These are phyloP conservation scores for Aspergillus sp. DNA, from an alignment of 2,329 filamentous ascomycete species.

Conservation along the genomic window DNA sequence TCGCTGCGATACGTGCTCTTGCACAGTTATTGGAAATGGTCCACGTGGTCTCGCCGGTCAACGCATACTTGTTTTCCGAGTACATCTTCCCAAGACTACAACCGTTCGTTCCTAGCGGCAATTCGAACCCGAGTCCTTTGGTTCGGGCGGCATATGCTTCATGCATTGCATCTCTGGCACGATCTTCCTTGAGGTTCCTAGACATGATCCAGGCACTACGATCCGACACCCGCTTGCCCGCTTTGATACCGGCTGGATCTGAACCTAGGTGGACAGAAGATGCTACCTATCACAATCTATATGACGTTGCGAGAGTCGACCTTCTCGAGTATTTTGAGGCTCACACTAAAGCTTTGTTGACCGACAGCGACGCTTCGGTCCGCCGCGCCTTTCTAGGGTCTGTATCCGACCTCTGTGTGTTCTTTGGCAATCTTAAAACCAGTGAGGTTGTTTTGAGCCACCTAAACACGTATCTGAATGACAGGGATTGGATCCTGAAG, in stretches of 20 bases:
- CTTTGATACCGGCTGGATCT: constrained; percentile 71
- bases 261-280: constrained; percentile 72
- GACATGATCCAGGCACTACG: constrained; percentile 88
- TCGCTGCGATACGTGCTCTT: constrained; percentile 81
- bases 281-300: constrained; percentile 74
- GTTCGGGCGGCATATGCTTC: constrained; percentile 91
- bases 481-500: constrained; percentile 93
- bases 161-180: constrained; percentile 84
- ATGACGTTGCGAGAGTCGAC: constrained; percentile 82
- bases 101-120: constrained; percentile 56
- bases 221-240: constrained; percentile 77
- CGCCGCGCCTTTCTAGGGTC: constrained; percentile 88
- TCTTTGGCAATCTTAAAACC: constrained; percentile 87
- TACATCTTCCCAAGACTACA: constrained; percentile 64
- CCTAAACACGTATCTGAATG: constrained; percentile 95
- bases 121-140: constrained; percentile 63
- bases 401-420: constrained; percentile 88
- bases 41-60: constrained; percentile 76
- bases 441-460: constrained; percentile 97
- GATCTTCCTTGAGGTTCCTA: constrained; percentile 79
- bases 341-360: constrained; percentile 86
- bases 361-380: constrained; percentile 82
- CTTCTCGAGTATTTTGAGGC: constrained; percentile 80
- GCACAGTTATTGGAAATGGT: constrained; percentile 88
- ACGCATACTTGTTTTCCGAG: constrained; percentile 67